phyloP scores from a whole-genome alignment of 2,329 filamentous ascomycete species.

The Penicillium sp. region DNA sequence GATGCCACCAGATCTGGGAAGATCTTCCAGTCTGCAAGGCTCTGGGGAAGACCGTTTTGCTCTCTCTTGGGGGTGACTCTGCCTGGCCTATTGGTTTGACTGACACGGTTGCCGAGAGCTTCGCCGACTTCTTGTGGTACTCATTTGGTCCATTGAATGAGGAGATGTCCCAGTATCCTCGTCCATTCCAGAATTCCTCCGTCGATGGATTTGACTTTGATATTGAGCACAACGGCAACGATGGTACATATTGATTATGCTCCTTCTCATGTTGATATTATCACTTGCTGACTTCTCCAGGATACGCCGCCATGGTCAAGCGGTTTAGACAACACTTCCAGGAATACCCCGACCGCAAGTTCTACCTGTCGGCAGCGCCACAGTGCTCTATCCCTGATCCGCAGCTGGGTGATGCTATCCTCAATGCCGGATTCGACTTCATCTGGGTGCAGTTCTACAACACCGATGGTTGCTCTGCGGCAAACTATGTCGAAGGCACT shows the following conservation, averaged over 20 bases:
- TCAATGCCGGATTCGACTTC: constrained; percentile 48
- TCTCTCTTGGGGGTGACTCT: constrained; percentile 47
- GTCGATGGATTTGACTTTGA: constrained; percentile 55
- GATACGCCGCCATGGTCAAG: constrained; percentile 48
- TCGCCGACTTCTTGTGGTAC: constrained; percentile 50
- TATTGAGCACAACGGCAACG: constrained; percentile 33
- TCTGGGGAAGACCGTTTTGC: constrained; percentile 42
- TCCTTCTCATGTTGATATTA: background rate
- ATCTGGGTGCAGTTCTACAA: constrained; percentile 57
- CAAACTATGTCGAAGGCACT: constrained; percentile 36
- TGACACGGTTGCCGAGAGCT: constrained; percentile 32
- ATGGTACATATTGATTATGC: constrained; percentile 26
- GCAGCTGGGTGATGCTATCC: constrained; percentile 46
- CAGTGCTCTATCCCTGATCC: constrained; percentile 50
- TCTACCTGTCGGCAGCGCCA: constrained; percentile 52
- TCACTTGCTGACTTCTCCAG: constrained; percentile 17
- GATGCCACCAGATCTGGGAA: constrained; percentile 43
- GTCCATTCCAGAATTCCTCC: constrained; percentile 45
- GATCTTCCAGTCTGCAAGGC: constrained; percentile 42
- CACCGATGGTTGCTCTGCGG: constrained; percentile 49
- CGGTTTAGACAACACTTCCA: constrained; percentile 43
- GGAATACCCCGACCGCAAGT: constrained; percentile 33
- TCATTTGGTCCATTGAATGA: constrained; percentile 45
- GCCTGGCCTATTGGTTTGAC: constrained; percentile 33
- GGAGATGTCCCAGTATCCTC: constrained; percentile 34